Conservation (phyloP, 2,329 filamentous ascomycete species). For the Blumeriella jaapii region DNA sequence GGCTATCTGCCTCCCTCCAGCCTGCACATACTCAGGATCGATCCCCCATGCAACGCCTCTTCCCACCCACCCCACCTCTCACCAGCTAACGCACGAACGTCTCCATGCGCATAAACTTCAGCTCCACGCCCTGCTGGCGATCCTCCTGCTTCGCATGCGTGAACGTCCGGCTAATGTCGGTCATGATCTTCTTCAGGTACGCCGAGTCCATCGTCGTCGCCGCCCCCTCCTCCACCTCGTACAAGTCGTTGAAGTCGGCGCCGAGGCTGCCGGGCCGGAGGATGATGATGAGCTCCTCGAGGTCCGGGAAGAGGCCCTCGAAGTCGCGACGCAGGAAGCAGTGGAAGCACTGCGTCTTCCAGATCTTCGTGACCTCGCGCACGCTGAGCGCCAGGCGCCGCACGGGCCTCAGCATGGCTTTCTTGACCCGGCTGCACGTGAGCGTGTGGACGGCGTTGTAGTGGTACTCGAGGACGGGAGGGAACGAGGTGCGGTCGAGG, state of each 20-base stretch:
- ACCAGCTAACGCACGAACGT: background rate
- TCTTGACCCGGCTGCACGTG: background rate
- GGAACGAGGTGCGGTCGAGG: constrained; percentile 3
- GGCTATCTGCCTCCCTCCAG: too few species aligned
- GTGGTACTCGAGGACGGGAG: constrained; percentile 1
- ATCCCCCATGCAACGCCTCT: too few species aligned
- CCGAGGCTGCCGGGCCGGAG: constrained; percentile 3
- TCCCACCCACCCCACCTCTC: too few species aligned
- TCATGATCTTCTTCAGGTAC: background rate
- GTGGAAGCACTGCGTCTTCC: constrained; percentile 5
- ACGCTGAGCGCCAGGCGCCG: constrained; percentile 3
- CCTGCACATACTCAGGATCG: too few species aligned
- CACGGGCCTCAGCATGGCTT: background rate
- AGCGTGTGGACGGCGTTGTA: constrained; percentile 3
- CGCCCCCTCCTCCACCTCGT: constrained; percentile 2
- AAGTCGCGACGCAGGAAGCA: constrained; percentile 3
- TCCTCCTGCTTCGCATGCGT: constrained; percentile 1
- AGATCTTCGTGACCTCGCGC: background rate
- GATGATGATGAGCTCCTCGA: constrained; percentile 7
- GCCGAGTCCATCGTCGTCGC: background rate
- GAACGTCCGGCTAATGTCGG: background rate
- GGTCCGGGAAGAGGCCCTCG: background rate
- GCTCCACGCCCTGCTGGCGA: background rate
- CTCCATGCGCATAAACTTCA: constrained; percentile 7
- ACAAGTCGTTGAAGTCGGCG: constrained; percentile 3